phyloP scores from a whole-genome alignment of 345 rosid genomes.

The Brassica cretica region DNA sequence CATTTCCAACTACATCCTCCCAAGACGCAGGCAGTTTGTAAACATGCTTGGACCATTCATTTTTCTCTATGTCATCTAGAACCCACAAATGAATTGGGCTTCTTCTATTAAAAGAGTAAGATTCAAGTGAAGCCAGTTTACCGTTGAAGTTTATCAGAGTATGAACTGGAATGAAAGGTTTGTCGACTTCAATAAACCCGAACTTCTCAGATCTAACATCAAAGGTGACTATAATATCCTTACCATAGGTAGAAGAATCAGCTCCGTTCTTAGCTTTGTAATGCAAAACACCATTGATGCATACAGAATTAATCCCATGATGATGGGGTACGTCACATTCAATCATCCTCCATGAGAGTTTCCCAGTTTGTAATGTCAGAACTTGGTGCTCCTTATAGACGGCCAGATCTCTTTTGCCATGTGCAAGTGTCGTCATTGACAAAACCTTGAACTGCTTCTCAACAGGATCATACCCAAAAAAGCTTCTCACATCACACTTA shows the following conservation, averaged over 20 bases:
- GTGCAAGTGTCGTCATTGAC: neutral
- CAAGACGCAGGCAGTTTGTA: neutral
- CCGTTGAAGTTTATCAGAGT: neutral
- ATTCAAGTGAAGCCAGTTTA: neutral
- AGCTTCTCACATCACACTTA: neutral
- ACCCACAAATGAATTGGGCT: neutral
- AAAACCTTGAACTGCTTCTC: neutral
- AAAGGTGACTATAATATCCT: neutral
- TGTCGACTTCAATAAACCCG: neutral
- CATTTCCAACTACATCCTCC: neutral
- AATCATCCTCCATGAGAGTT: neutral
- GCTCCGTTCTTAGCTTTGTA: neutral
- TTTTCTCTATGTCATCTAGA: neutral
- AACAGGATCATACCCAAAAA: neutral
- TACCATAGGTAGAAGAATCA: neutral
- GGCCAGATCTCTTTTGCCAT: too few species aligned
- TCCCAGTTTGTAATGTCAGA: neutral
- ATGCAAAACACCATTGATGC: neutral
- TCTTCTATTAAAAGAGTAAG: too few species aligned
- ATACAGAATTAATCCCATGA: too few species aligned
- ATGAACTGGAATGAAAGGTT: neutral
- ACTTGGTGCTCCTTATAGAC: neutral
- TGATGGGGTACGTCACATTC: too few species aligned
- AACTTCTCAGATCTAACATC: neutral
- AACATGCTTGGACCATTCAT: neutral